Percentiles rank a stretch among this genome's conserved stretches.
These are phyloP conservation scores for Saturnispora zaruensis DNA, from an alignment of 805 yeast species.

Conservation along the genomic window DNA sequence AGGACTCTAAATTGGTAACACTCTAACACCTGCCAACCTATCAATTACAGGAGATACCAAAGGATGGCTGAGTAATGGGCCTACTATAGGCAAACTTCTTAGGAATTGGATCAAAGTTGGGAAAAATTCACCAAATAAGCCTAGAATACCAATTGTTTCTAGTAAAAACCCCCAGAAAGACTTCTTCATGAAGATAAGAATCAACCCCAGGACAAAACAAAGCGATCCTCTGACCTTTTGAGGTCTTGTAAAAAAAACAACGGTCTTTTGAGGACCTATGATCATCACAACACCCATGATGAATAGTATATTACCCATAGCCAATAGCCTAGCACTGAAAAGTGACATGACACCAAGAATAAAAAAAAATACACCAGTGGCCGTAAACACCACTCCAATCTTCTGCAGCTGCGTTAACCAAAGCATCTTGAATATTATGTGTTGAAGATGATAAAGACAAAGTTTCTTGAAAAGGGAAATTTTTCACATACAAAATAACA, in stretches of 20 bases:
- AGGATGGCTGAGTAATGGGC: constrained; percentile 78
- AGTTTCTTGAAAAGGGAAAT: not conserved
- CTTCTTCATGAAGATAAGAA: constrained; percentile 63
- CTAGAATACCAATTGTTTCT: constrained; percentile 84
- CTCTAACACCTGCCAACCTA: constrained; percentile 55
- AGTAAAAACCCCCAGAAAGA: constrained; percentile 79
- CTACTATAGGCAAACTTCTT: constrained; percentile 80
- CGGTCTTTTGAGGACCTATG: constrained; percentile 80
- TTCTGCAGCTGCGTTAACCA: constrained; percentile 76
- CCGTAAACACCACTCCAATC: constrained; percentile 88
- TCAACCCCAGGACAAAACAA: constrained; percentile 67
- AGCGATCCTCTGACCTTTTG: constrained; percentile 79
- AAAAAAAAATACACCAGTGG: constrained; percentile 73
- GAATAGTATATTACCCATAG: constrained; percentile 79
- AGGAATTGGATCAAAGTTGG: constrained; percentile 81
- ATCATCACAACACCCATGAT: constrained; percentile 76
- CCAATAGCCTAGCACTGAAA: constrained; percentile 81
- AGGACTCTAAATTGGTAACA: constrained; percentile 47
- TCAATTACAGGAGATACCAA: constrained; percentile 68
- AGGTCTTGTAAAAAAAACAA: constrained; percentile 78
- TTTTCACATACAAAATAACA: not conserved
- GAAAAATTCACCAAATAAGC: constrained; percentile 84
- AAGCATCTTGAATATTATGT: constrained; percentile 33
- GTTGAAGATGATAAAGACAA: not conserved
- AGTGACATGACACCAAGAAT: constrained; percentile 74